Percentiles rank a stretch among this genome's conserved stretches.
These are phyloP conservation scores for Capronia americana DNA, from an alignment of 2,329 filamentous ascomycete genomes.

Conservation along the genomic window DNA sequence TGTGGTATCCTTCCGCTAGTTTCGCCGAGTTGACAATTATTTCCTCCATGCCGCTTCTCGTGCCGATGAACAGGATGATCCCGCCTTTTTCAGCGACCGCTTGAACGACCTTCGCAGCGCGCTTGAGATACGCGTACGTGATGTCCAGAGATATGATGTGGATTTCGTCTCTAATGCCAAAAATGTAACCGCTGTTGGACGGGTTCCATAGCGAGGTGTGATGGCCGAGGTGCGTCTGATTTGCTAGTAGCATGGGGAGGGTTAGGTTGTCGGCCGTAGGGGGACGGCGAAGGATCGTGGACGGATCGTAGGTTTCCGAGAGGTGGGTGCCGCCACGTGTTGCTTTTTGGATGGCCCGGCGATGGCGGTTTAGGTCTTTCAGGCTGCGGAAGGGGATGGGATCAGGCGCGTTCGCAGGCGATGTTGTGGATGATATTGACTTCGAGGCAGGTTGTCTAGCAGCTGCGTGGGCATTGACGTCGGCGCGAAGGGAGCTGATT, in stretches of 20 bases:
- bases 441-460: conserved; percentile 18
- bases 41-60: conserved; percentile 78
- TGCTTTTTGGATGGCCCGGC: conserved; percentile 18
- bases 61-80: conserved; percentile 89
- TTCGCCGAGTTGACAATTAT: conserved; percentile 81
- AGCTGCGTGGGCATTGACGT: conserved; percentile 32
- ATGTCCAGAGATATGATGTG: conserved; percentile 93
- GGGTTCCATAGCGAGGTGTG: conserved; percentile 93
- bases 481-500: conserved; percentile 29
- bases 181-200: conserved; percentile 91
- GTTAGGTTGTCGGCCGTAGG: conserved; percentile 80
- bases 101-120: conserved; percentile 89
- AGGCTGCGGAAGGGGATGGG: conserved; percentile 21
- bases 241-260: conserved; percentile 86
- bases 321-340: conserved; percentile 26
- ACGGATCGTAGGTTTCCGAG: conserved; percentile 35
- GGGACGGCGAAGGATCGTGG: conserved; percentile 65
- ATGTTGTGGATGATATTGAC: conserved; percentile 1
- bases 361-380: conserved; percentile 25
- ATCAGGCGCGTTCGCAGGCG: conserved; percentile 7
- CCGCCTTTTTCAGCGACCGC: conserved; percentile 84
- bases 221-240: conserved; percentile 89
- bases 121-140: conserved; percentile 86
- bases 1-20: conserved; percentile 78
- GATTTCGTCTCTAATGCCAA: conserved; percentile 82